Percentiles rank a stretch among this genome's conserved stretches.
Evolutionary conservation across 2,329 filamentous ascomycete species (phyloP).

Genomic region (Neodidymelliopsis sp.): DNA sequence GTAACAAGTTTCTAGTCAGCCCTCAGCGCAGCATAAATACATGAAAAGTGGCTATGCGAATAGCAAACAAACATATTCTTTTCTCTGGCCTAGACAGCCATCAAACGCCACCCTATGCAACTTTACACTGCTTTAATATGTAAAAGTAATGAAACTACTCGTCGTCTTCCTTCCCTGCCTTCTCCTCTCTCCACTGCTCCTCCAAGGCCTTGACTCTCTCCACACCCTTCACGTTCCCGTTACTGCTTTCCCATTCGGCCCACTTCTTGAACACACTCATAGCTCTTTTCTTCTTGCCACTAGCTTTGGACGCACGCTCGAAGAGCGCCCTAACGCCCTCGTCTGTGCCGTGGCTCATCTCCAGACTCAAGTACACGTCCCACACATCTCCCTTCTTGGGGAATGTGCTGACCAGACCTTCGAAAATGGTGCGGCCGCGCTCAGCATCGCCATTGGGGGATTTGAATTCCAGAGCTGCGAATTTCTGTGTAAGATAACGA

Average conservation of each 20-base stretch:
- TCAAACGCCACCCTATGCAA: slow-evolving; percentile 17
- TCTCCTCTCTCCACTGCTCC: slow-evolving; percentile 70
- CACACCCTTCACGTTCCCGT: slow-evolving; percentile 72
- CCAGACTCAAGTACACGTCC: slow-evolving; percentile 90
- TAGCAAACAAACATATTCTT: not conserved
- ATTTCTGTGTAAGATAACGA: slow-evolving; percentile 81
- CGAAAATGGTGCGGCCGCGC: slow-evolving; percentile 92
- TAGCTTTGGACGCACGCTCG: slow-evolving; percentile 71
- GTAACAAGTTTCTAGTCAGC: no score
- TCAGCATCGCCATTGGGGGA: slow-evolving; percentile 84
- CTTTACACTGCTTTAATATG: not conserved
- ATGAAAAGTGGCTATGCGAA: no score
- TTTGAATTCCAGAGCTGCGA: slow-evolving; percentile 90
- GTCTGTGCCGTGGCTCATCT: slow-evolving; percentile 65
- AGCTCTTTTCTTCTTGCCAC: slow-evolving; percentile 81
- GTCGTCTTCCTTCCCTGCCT: slow-evolving; percentile 24
- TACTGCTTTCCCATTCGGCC: slow-evolving; percentile 81
- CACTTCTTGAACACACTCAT: slow-evolving; percentile 91
- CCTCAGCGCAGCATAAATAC: no score
- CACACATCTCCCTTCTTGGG: slow-evolving; percentile 92
- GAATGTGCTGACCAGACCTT: slow-evolving; percentile 82
- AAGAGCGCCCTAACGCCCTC: slow-evolving; percentile 77
- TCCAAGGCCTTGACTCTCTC: slow-evolving; percentile 76
- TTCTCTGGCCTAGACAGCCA: slow-evolving; percentile 10
- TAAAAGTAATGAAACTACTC: slow-evolving; percentile 6